Evolutionary conservation across 1,284 basidiomycete genomes (phyloP), one percentile per base, ranked within the genome.

Genomic region (Coriolopsis trogii): DNA sequence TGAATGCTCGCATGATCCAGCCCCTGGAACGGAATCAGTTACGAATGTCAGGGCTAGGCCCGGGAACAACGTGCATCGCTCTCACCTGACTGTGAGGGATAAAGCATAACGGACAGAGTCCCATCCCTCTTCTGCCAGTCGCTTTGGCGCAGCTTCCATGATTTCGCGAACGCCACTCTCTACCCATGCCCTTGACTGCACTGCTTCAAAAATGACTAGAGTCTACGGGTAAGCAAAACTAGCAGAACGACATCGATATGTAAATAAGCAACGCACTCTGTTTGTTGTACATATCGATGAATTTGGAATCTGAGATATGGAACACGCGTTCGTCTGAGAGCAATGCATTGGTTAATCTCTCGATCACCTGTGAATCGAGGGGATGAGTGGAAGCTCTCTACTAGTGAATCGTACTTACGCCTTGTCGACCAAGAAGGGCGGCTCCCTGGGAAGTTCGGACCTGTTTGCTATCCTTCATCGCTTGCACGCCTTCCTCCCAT

Each of bases 41-140:
- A n/a, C n/a, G n/a, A n/a, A n/a, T n/a, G n/a, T n/a, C n/a, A n/a
- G n/a, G n/a, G n/a, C n/a, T n/a, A n/a, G n/a, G n/a, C n/a, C n/a
- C n/a, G n/a, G n/a, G n/a, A n/a, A n/a, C n/a, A n/a, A n/a, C n/a
- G n/a, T 13, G 25, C 29, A 23, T n/a, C 33, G 7, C 41, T 44
- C n/a, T 26, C n/a, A 75, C 75, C 73, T 63, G 28, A 77, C 57
- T 21, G 75, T 77, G 3, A 65, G 62, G 12, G 67, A 52, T 6
- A 78, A 46, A 2, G 75, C 72, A 2, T 60, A 63, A 13, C 72
- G 70, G 41, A 73, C 66, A 16, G 53, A 46, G 16, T 65, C 55
- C 73, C 75, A 77, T 1, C 73, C 73, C 40, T 69, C 56, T 3
- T 41, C 46, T n/a, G 59, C 56, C 21, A 75, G 59, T 3, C 71